phyloP scores from a whole-genome alignment of 164 flowering plant species.

The Nymphaea thermarum region DNA sequence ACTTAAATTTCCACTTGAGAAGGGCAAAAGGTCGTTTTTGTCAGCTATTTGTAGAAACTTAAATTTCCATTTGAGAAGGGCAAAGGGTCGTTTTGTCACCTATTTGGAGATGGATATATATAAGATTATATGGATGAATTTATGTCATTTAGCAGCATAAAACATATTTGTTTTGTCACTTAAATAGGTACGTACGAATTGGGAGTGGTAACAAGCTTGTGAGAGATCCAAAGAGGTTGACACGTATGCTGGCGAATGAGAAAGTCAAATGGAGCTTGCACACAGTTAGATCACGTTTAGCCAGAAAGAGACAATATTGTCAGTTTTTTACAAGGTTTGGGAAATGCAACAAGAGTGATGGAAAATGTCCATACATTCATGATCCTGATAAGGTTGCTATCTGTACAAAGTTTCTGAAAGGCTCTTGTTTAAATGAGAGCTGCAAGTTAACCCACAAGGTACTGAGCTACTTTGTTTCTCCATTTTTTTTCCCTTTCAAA shows the following conservation, averaged over 20 bases:
- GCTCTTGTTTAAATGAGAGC: constrained; percentile 45
- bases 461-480: neutral
- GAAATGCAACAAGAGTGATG: constrained; percentile 77
- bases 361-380: constrained; percentile 89
- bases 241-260: constrained; percentile 83
- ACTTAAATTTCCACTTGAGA: too few relatives aligned
- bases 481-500: too few relatives aligned
- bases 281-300: constrained; percentile 70
- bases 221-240: constrained; percentile 82
- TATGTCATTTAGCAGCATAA: too few relatives aligned
- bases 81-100: too few relatives aligned
- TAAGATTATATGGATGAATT: too few relatives aligned
- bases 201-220: constrained; percentile 95
- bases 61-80: too few relatives aligned
- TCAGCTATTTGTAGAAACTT: too few relatives aligned
- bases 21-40: too few relatives aligned
- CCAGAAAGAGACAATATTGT: constrained; percentile 69
- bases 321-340: constrained; percentile 96
- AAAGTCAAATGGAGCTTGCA: constrained; percentile 95
- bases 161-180: neutral
- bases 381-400: constrained; percentile 87
- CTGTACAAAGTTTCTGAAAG: constrained; percentile 88
- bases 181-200: constrained; percentile 71
- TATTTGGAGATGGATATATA: too few relatives aligned
- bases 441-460: constrained; percentile 99